Evolutionary conservation across 805 yeast genomes (phyloP).

Genomic region (Blastobotrys attinorum): DNA sequence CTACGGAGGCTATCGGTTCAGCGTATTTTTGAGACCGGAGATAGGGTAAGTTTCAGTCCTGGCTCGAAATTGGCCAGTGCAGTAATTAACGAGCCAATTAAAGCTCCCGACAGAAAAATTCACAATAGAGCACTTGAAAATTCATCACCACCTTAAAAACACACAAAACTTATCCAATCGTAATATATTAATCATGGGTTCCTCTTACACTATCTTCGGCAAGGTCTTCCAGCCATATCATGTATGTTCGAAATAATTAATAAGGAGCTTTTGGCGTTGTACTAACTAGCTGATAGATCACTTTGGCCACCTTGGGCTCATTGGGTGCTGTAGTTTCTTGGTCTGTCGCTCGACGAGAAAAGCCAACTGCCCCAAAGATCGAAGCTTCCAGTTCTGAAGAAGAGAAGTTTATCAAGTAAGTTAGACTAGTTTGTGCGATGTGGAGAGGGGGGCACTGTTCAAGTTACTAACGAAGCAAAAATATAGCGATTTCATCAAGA

Average conservation of each 20-base stretch:
- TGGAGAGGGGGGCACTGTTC: neutral
- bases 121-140: too few relatives aligned
- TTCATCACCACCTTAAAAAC: too few relatives aligned
- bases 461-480: neutral
- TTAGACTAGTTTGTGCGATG: neutral
- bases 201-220: constrained; percentile 79
- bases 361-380: constrained; percentile 58
- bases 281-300: constrained; percentile 39
- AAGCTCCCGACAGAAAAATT: too few relatives aligned
- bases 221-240: constrained; percentile 77
- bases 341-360: constrained; percentile 59
- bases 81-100: too few relatives aligned
- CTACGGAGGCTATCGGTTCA: too few relatives aligned
- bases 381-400: constrained; percentile 80
- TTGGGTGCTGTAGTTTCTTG: constrained; percentile 58
- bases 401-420: constrained; percentile 61
- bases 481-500: constrained; percentile 54
- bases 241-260: constrained; percentile 32
- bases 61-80: too few relatives aligned
- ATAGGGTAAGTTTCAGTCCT: too few relatives aligned
- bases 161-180: too few relatives aligned
- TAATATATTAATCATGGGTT: constrained; percentile 57
- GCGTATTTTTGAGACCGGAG: too few relatives aligned
- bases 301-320: constrained; percentile 71
- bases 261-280: neutral